phyloP scores from a whole-genome alignment of 306 rosid species.

The Acacia confusa region DNA sequence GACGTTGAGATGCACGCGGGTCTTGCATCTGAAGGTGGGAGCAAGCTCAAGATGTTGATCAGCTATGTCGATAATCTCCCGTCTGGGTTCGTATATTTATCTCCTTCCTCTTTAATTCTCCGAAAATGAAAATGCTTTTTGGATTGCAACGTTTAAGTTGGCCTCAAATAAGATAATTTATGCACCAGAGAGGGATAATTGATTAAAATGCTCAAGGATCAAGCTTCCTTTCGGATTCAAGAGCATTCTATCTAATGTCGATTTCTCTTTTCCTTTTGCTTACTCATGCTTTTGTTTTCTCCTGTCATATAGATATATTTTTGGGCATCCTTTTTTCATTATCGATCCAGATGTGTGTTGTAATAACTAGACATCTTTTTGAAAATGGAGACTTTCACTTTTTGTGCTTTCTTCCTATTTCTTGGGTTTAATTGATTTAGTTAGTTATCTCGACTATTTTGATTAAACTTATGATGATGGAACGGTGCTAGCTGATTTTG shows the following conservation, averaged over 20 bases:
- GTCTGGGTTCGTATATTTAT: conserved; percentile 58
- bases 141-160: background rate
- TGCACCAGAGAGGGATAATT: background rate
- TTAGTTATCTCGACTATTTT: background rate
- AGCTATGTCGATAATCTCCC: conserved; percentile 92
- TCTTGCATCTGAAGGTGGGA: conserved; percentile 92
- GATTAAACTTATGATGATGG: background rate
- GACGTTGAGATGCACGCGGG: conserved; percentile 96
- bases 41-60: conserved; percentile 96
- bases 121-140: background rate
- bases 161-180: background rate
- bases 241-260: background rate
- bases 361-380: background rate
- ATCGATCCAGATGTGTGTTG: background rate
- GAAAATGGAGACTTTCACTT: background rate
- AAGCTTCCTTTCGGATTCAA: background rate
- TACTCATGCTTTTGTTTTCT: background rate
- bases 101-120: background rate
- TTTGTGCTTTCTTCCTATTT: background rate
- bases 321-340: background rate
- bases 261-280: background rate
- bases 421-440: background rate
- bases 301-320: background rate
- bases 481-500: conserved; percentile 7
- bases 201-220: background rate